Conservation (phyloP, 1,139 yeast genomes). For the Kurtzmaniella quercitrusa region DNA sequence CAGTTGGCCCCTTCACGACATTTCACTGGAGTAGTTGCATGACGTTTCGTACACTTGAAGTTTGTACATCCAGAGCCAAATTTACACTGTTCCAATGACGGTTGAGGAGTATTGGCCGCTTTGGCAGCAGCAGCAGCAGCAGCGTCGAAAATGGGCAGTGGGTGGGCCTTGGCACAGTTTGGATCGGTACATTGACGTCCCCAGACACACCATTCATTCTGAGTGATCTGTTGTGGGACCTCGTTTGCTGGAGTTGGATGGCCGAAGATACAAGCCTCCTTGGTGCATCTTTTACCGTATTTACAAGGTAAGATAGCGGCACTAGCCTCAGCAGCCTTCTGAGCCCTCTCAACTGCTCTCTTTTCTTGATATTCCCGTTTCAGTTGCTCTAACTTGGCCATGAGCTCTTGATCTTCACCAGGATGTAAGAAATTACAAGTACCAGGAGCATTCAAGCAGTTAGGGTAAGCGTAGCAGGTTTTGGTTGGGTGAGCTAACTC, state of each 20-base stretch:
- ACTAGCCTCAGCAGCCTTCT: slow-evolving; percentile 17
- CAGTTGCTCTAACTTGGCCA: slow-evolving; percentile 60
- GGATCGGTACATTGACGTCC: slow-evolving; percentile 62
- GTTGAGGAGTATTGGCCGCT: slow-evolving; percentile 31
- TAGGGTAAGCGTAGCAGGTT: slow-evolving; percentile 70
- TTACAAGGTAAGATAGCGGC: slow-evolving; percentile 57
- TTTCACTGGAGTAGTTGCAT: slow-evolving; percentile 65
- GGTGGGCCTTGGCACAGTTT: slow-evolving; percentile 70
- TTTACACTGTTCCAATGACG: slow-evolving; percentile 74
- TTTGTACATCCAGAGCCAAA: slow-evolving; percentile 75
- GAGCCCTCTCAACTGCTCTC: slow-evolving; percentile 20
- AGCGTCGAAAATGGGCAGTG: slow-evolving; percentile 55
- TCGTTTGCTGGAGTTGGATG: slow-evolving; percentile 84
- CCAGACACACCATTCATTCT: slow-evolving; percentile 72
- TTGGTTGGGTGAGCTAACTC: slow-evolving; percentile 76
- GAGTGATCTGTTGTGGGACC: slow-evolving; percentile 12
- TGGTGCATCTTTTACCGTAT: slow-evolving; percentile 69
- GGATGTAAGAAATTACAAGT: slow-evolving; percentile 83
- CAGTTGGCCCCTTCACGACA: slow-evolving; percentile 83
- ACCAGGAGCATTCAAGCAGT: slow-evolving; percentile 76
- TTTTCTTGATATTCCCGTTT: slow-evolving; percentile 47
- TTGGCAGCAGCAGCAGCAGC: slow-evolving; percentile 17
- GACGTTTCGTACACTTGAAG: slow-evolving; percentile 75
- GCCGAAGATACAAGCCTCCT: slow-evolving; percentile 79
- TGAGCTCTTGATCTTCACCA: slow-evolving; percentile 71